Percentiles rank a stretch among this genome's conserved stretches.
Conservation (phyloP, 2,329 filamentous ascomycete genomes). For the Cercospora citrullina region DNA sequence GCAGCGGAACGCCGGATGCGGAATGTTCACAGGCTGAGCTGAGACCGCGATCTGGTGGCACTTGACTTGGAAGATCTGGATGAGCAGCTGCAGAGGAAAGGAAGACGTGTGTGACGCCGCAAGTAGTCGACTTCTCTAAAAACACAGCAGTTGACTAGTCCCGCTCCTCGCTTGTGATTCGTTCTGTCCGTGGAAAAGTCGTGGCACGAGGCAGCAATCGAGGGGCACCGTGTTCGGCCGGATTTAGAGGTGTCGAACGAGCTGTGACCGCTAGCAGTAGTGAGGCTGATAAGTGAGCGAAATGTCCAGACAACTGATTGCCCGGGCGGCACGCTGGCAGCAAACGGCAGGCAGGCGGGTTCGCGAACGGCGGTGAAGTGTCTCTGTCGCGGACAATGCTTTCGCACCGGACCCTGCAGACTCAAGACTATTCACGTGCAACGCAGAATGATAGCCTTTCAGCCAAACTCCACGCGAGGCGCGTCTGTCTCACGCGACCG, state of each 20-base stretch:
- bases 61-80: constrained; percentile 4
- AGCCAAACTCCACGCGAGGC: neutral
- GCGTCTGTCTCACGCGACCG: constrained; percentile 13
- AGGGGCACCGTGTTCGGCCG: neutral
- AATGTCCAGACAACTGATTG: neutral
- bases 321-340: neutral
- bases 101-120: constrained; percentile 13
- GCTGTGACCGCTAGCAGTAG: neutral
- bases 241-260: neutral
- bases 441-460: constrained; percentile 7
- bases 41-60: constrained; percentile 8
- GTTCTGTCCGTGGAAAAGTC: constrained; percentile 10
- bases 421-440: constrained; percentile 14
- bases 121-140: constrained; percentile 11
- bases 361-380: constrained; percentile 1
- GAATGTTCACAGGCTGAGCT: constrained; percentile 3
- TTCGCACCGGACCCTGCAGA: constrained; percentile 2
- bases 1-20: constrained; percentile 1
- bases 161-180: constrained; percentile 7
- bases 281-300: neutral
- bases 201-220: neutral
- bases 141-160: constrained; percentile 15
- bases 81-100: constrained; percentile 9
- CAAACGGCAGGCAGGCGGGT: neutral
- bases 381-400: neutral